A percentile compares a stretch with the other conserved stretches of the same genome.
Conservation (phyloP, 2,329 filamentous ascomycete genomes). For the Pseudopithomyces maydicus region DNA sequence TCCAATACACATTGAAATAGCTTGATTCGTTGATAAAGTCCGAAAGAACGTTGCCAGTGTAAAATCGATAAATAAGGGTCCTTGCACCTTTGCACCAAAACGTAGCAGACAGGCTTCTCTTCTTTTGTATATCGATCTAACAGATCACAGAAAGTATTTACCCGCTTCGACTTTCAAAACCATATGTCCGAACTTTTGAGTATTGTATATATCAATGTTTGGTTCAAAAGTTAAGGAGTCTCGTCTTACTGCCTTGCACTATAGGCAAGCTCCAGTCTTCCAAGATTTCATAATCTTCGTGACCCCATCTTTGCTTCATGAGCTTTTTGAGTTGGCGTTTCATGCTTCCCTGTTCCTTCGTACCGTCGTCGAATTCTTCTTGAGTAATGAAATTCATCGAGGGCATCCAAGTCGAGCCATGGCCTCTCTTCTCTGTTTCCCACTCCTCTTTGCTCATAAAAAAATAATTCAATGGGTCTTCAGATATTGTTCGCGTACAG, state of each 20-base stretch:
- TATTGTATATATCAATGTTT: too few relatives aligned
- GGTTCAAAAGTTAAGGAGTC: background rate
- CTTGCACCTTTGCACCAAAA: too few relatives aligned
- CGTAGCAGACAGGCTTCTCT: too few relatives aligned
- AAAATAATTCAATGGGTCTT: constrained; percentile 4
- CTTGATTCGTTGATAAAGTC: too few relatives aligned
- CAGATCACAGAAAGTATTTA: too few relatives aligned
- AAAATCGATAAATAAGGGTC: too few relatives aligned
- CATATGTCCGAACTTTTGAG: background rate
- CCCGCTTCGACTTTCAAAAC: too few relatives aligned
- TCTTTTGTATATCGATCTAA: too few relatives aligned
- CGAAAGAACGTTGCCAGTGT: too few relatives aligned
- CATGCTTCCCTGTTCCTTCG: background rate
- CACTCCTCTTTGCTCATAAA: constrained; percentile 4
- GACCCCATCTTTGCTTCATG: constrained; percentile 4
- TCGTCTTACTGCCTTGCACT: too few relatives aligned
- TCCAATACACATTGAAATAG: too few relatives aligned
- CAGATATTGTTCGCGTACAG: background rate
- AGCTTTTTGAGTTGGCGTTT: background rate
- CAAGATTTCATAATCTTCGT: background rate
- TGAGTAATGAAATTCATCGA: background rate
- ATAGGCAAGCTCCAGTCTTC: too few relatives aligned
- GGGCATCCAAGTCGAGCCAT: constrained; percentile 1
- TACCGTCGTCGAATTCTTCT: background rate
- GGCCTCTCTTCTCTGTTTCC: background rate